Base-by-base conservation (phyloP, 1,284 basidiomycete species). In the Ustilago sp. region DNA sequence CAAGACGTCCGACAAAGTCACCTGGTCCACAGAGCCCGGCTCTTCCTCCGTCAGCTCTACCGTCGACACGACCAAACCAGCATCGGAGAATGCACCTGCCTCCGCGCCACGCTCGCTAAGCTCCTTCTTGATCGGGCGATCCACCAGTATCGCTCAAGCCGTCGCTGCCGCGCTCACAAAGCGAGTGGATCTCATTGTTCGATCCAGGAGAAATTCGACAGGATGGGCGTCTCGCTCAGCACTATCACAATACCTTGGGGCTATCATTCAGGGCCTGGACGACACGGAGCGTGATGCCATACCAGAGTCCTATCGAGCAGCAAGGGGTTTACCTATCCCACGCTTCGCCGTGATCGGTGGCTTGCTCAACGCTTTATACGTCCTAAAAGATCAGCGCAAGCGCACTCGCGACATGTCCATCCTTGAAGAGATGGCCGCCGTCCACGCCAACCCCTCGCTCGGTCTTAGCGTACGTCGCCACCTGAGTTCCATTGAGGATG, bases 331-430 rank as follows among this genome's bases (percentile, higher is more conserved):
- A 17, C 79, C 74, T 17, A 63, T 85, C 11, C 69, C 84, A 11
- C 66, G 74, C 31, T 77, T 85, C 15, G 72, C 83, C 17, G 61
- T 85, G 17, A 67, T 80, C 41, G 77, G 80, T 1, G 84, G 84
- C 5, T 69, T 85, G 0, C 68, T 85, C 11, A 77, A 74, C 13
- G 82, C 82, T 4, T 63, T 85, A 9, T 71, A 80, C 50, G 32
- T 72, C 2, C 77, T 77, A 34, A 76, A 78, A n/a, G 79, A 72
- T 11, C 79, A 80, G 58, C 59, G 76, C 31, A 67, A 39, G 32
- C 65, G 70, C 43, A 57, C 60, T 7, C 47, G 70, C 3, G 65
- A 73, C 48, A 77, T 77, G 74, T 77, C 74, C 34, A 67, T 73
- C 28, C 57, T 77, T 12, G 74, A 77, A 38, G 74, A 77, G 63